Evolutionary conservation across 2,329 filamentous ascomycete genomes (phyloP), one percentile per base, ranked within the genome.

Genomic region (Colletotrichum chrysophilum): DNA sequence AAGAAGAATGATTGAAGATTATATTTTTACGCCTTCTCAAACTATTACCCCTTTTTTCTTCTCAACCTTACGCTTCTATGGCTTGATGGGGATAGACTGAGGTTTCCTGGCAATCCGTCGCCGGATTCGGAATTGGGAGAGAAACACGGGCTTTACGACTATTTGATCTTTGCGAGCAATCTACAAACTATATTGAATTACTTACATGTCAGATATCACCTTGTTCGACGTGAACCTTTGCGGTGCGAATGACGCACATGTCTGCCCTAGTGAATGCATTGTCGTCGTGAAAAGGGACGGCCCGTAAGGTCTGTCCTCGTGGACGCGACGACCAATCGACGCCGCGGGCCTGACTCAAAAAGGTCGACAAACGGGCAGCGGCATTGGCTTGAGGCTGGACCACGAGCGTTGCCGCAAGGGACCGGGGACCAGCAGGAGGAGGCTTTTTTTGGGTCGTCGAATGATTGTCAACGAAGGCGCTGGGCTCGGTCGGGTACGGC

Each of bases 121-220:
- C 85, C 83, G 85, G 85, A 86, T 86, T 79, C 81, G 85, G 85
- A 86, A 86, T 79, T 81, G 66, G 62, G 66, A 65, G 58, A 70
- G 65, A 73, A 72, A 77, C 32, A 72, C 52, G 60, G 38, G 48
- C 43, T 64, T 62, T 62, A 34, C 7, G 38, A 73, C 56, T 32
- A 36, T 30, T 32, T 52, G 36, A 62, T 62, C 36, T 67, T 14
- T 58, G 28, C 58, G 24, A 61, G 24, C 58, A 61, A 61, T 34
- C 26, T 61, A 61, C 28, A 58, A 24, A 34, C 18, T 26, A 18
- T 21, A 26, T 32, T 62, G 28, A 62, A 24, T 18, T 52, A 30
- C 9, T 12, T n/a, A 12, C 21, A 1, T 18, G n/a, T 65, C 21
- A 24, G n/a, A 38, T 12, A 1, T 26, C n/a, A 28, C 3, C 7